Percentiles rank a stretch among this genome's conserved stretches.
Evolutionary conservation across 306 rosid species (phyloP).

Genomic region (Dalbergia cochinchinensis): DNA sequence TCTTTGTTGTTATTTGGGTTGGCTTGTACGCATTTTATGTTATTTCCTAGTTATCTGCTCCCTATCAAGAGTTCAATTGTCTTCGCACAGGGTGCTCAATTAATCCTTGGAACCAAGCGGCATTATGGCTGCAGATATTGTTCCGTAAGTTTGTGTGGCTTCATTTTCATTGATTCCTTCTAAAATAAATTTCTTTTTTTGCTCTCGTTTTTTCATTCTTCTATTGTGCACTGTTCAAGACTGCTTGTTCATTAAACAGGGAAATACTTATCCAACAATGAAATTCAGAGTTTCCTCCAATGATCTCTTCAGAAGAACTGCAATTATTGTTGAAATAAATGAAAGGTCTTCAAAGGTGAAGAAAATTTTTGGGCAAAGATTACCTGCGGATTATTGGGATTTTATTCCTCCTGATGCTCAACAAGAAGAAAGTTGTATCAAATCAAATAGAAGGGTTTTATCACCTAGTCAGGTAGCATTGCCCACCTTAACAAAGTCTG

Average conservation of each 20-base stretch:
- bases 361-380: conserved; percentile 46
- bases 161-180: conserved; percentile 5
- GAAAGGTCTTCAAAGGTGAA: conserved; percentile 55
- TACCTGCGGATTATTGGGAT: conserved; percentile 86
- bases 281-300: conserved; percentile 78
- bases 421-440: conserved; percentile 62
- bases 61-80: conserved; percentile 42
- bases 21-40: conserved; percentile 18
- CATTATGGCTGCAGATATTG: conserved; percentile 78
- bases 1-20: conserved; percentile 25
- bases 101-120: conserved; percentile 42
- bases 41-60: conserved; percentile 31
- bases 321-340: conserved; percentile 71
- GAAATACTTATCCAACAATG: conserved; percentile 74
- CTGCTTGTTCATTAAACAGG: conserved; percentile 57
- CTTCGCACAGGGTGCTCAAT: conserved; percentile 64
- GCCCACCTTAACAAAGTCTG: conserved; percentile 15
- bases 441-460: conserved; percentile 67
- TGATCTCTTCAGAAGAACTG: conserved; percentile 71
- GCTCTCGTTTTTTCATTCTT: not conserved
- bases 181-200: conserved; percentile 16
- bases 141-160: conserved; percentile 68
- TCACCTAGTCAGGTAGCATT: conserved; percentile 81
- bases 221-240: conserved; percentile 33
- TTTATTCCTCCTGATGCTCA: conserved; percentile 75